These are phyloP conservation scores for Persicaria tinctoria DNA, from an alignment of 148 eudicot species.

Conservation along the genomic window DNA sequence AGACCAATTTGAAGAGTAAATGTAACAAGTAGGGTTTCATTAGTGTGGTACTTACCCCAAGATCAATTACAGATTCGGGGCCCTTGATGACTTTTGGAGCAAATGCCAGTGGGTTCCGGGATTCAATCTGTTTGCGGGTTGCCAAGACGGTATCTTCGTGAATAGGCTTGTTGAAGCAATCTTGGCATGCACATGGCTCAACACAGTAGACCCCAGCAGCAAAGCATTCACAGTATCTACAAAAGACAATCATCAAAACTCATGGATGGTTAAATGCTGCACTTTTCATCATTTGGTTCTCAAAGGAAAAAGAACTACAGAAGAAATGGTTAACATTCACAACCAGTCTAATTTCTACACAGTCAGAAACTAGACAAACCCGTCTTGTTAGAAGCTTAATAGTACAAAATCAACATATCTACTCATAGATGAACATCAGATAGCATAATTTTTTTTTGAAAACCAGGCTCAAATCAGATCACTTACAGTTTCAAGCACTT, in stretches of 20 bases:
- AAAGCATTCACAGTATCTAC: conserved; percentile 98
- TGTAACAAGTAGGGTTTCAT: neutral
- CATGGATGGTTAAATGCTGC: neutral
- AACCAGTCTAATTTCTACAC: no score
- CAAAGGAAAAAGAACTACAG: no score
- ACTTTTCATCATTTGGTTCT: neutral
- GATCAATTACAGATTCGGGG: conserved; percentile 46
- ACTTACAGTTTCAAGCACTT: conserved; percentile 99
- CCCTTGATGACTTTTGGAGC: conserved; percentile 93
- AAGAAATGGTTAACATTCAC: no score
- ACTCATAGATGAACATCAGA: neutral
- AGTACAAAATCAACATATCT: no score
- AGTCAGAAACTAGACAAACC: no score
- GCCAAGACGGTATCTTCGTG: conserved; percentile 86
- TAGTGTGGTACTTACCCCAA: conserved; percentile 29
- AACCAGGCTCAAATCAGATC: conserved; percentile 1
- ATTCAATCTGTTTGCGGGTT: conserved; percentile 94
- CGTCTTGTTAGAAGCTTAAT: no score
- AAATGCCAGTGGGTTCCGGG: conserved; percentile 95
- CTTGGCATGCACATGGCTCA: conserved; percentile 95
- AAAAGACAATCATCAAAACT: conserved; percentile 15
- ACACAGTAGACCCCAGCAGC: conserved; percentile 98
- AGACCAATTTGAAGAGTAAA: neutral
- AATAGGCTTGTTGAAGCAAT: conserved; percentile 93
- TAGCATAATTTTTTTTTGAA: neutral